Conservation (phyloP, 139 green algal species). For the Parachlorella kessleri region DNA sequence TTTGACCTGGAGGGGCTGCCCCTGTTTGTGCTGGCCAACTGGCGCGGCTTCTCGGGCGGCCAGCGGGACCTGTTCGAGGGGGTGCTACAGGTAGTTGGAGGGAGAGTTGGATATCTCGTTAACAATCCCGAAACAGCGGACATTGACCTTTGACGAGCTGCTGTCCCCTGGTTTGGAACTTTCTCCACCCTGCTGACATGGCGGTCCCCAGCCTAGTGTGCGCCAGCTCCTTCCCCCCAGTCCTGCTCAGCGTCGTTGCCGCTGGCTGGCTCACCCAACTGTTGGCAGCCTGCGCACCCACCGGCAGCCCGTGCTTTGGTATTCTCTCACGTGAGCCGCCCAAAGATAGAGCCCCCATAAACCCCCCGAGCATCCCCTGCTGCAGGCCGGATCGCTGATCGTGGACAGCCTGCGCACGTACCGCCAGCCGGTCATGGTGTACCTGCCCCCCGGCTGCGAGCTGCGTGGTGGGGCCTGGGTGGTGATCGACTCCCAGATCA, state of each 20-base stretch:
- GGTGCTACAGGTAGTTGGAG: slow-evolving; percentile 84
- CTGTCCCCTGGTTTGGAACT: too few relatives aligned
- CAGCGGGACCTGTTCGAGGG: slow-evolving; percentile 98
- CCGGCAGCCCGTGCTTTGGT: too few relatives aligned
- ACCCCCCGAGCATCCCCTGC: background rate
- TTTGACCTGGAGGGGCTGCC: slow-evolving; percentile 95
- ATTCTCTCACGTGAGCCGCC: too few relatives aligned
- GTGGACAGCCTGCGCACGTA: slow-evolving; percentile 95
- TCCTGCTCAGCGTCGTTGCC: background rate
- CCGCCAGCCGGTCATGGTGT: slow-evolving; percentile 92
- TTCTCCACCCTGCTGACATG: too few relatives aligned
- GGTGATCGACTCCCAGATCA: slow-evolving; percentile 96
- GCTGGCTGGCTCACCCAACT: too few relatives aligned
- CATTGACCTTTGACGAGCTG: too few relatives aligned
- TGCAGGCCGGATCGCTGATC: slow-evolving; percentile 91
- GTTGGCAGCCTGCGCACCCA: too few relatives aligned
- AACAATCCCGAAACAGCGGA: too few relatives aligned
- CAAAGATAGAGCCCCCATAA: too few relatives aligned
- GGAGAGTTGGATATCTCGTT: too few relatives aligned
- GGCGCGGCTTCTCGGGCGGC: slow-evolving; percentile 97
- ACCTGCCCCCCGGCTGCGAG: slow-evolving; percentile 93
- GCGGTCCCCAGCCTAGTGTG: too few relatives aligned
- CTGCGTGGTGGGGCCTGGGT: slow-evolving; percentile 98
- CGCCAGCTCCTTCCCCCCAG: too few relatives aligned
- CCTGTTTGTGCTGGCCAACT: slow-evolving; percentile 98